phyloP scores from a whole-genome alignment of 2,329 filamentous ascomycete species.

The Cladophialophora psammophila region DNA sequence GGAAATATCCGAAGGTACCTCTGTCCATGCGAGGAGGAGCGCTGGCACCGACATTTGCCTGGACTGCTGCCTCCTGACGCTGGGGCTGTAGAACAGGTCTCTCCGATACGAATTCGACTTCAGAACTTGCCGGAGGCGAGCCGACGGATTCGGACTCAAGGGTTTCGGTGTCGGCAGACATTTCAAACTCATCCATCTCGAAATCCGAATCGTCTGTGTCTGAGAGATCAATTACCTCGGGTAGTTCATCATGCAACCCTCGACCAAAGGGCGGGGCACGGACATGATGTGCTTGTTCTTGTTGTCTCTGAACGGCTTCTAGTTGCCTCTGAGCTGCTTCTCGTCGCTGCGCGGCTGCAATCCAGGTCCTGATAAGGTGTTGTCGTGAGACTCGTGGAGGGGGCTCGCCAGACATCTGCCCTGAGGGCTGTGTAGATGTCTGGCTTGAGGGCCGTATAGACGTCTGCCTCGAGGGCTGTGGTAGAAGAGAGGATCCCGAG shows the following conservation, averaged over 20 bases:
- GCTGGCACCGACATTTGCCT: background rate
- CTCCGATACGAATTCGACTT: constrained; percentile 57
- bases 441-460: background rate
- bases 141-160: constrained; percentile 1
- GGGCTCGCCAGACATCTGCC: background rate
- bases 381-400: background rate
- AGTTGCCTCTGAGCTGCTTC: background rate
- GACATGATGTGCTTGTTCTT: constrained; percentile 1
- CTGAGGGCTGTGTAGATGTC: background rate
- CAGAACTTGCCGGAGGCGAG: constrained; percentile 49
- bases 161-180: constrained; percentile 7
- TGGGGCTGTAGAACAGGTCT: constrained; percentile 27
- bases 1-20: constrained; percentile 30
- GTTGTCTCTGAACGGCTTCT: constrained; percentile 1
- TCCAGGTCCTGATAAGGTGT: background rate
- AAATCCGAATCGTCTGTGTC: constrained; percentile 55
- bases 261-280: constrained; percentile 28
- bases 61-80: constrained; percentile 14
- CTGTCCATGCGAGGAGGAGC: constrained; percentile 28
- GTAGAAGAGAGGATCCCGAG: constrained; percentile 19
- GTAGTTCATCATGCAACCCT: constrained; percentile 27
- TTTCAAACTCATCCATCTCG: constrained; percentile 25
- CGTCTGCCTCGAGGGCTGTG: background rate
- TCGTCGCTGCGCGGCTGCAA: background rate
- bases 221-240: constrained; percentile 57